Conservation (phyloP, 108 stramenopile species). For the Pelagomonas calceolata region DNA sequence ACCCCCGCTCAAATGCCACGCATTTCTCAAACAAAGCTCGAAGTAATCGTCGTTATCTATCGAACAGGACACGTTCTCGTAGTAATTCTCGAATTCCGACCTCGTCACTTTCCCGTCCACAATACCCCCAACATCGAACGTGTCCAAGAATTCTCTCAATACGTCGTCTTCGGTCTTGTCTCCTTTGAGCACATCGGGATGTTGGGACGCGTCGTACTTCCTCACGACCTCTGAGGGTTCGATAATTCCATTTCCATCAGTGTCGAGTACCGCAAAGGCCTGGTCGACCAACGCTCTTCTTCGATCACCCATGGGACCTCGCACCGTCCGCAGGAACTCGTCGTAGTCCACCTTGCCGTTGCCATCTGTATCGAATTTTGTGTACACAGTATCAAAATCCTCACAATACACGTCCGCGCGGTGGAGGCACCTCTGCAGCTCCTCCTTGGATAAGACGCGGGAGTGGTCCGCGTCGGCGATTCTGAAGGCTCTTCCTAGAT, state of each 20-base stretch:
- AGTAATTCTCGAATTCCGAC: constrained; percentile 47
- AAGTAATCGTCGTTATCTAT: constrained; percentile 57
- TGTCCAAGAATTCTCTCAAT: constrained; percentile 37
- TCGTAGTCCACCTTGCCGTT: constrained; percentile 33
- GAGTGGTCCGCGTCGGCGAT: neutral
- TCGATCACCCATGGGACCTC: constrained; percentile 36
- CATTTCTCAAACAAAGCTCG: constrained; percentile 52
- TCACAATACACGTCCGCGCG: constrained; percentile 32
- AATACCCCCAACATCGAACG: constrained; percentile 34
- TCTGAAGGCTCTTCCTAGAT: neutral
- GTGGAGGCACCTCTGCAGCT: constrained; percentile 21
- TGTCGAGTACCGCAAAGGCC: constrained; percentile 46
- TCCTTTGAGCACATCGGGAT: constrained; percentile 41
- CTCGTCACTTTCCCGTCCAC: constrained; percentile 51
- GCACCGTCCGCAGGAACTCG: constrained; percentile 40
- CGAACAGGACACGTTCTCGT: constrained; percentile 39
- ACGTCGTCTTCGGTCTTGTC: constrained; percentile 29
- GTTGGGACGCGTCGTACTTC: constrained; percentile 32
- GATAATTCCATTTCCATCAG: constrained; percentile 29
- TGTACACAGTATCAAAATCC: constrained; percentile 46
- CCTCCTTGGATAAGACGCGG: constrained; percentile 12
- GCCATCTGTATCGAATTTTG: constrained; percentile 37
- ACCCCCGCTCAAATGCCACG: constrained; percentile 41
- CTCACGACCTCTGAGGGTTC: constrained; percentile 22
- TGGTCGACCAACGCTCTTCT: constrained; percentile 27